A percentile compares a stretch with the other conserved stretches of the same genome.
Conservation (phyloP, 2,329 filamentous ascomycete genomes). For the Alternaria alternata region DNA sequence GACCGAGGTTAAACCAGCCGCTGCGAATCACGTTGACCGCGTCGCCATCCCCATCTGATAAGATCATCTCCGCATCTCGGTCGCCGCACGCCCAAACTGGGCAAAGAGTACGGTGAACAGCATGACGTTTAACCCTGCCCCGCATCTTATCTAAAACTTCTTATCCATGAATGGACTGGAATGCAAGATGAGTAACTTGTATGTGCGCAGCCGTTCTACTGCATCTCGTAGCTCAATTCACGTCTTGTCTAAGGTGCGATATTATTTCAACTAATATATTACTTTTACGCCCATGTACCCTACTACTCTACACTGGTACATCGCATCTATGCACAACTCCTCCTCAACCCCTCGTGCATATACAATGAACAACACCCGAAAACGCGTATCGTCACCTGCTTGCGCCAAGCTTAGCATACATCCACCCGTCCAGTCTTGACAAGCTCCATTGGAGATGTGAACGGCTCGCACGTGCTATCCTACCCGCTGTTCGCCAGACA, state of each 20-base stretch:
- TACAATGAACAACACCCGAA: neutral
- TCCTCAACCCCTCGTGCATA: neutral
- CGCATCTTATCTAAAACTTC: neutral
- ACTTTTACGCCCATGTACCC: neutral
- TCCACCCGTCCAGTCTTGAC: neutral
- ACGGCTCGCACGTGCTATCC: neutral
- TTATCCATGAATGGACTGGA: no score
- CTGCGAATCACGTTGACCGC: constrained; percentile 8
- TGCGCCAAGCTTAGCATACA: neutral
- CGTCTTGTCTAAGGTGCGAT: neutral
- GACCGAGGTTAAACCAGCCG: constrained; percentile 24
- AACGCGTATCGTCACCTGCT: neutral
- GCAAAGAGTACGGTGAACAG: constrained; percentile 2
- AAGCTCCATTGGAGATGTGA: neutral
- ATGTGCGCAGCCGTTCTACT: no score
- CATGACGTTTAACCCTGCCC: neutral
- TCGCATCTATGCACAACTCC: neutral
- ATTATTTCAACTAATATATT: neutral
- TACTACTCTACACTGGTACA: neutral
- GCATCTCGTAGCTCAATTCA: no score
- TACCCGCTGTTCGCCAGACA: neutral
- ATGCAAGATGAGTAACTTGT: no score
- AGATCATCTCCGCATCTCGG: constrained; percentile 6
- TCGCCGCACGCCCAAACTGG: neutral
- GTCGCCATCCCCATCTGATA: constrained; percentile 11